Evolutionary conservation across 2,329 filamentous ascomycete species (phyloP), one percentile per base, ranked within the genome.

Genomic region (Lecanicillium sp.): DNA sequence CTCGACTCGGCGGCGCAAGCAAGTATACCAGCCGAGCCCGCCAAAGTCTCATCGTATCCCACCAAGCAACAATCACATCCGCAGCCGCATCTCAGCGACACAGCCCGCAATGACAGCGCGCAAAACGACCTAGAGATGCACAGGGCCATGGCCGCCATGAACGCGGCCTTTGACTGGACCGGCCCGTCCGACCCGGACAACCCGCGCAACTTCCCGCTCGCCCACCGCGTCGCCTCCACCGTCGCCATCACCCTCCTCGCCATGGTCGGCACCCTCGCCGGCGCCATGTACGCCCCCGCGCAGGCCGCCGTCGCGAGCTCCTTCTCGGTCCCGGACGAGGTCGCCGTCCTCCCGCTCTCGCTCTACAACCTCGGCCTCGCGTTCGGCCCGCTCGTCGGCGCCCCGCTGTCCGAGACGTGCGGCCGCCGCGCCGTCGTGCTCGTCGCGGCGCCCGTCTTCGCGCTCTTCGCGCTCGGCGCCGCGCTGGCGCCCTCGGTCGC

Each of bases 181-280:
- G 56, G 55, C 7, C 73, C 82, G 11, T 69, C 81, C 52, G 86
- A 90, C 62, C 78, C 79, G 0, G 84, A 84, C 55, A 90, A 90
- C 60, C 87, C 87, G 1, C 90, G 90, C 71, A 90, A 90, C 66
- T 91, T 86, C 83, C 78, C 77, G 30, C 86, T 86, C 60, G 67
- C 66, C 1, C 81, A 71, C 62, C 90, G 89, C 64, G 87, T 86
- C 83, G 85, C 82, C 57, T 83, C 79, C 59, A 93, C 87, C 17
- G 86, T 93, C 0, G 84, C 87, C 2, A 58, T 77, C 15, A 86
- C 83, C 5, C 85, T 83, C 56, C 86, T 87, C 60, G 81, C 84
- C 24, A 83, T 86, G 46, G 81, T 59, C 21, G 57, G 51, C 12
- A 59, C 55, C 7, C 49, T 58, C 32, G 56, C 54, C 11, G 59